Conservation (phyloP, 208 protist genomes). For the Zelonia costaricensis region DNA sequence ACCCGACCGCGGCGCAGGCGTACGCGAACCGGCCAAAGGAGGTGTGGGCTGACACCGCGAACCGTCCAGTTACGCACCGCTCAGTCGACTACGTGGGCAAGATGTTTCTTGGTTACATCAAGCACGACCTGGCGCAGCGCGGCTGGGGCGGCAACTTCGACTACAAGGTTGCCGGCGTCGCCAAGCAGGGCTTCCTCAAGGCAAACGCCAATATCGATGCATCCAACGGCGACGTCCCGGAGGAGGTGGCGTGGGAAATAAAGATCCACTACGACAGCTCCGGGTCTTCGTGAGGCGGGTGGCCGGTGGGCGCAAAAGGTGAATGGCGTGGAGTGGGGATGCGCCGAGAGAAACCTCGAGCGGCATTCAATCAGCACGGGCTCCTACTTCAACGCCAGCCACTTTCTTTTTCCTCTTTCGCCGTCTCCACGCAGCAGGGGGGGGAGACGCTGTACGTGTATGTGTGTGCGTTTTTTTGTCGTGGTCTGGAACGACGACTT, state of each 20-base stretch:
- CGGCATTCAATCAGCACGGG: neutral
- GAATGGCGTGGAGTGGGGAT: neutral
- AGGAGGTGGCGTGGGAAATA: conserved; percentile 62
- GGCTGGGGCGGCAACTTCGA: conserved; percentile 86
- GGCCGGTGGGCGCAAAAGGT: neutral
- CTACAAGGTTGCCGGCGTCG: conserved; percentile 78
- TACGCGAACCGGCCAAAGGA: conserved; percentile 41
- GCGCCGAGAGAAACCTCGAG: no score
- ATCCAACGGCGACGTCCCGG: conserved; percentile 34
- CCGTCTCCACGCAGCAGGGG: no score
- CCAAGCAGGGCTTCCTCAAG: conserved; percentile 74
- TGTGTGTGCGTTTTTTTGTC: neutral
- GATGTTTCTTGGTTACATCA: conserved; percentile 83
- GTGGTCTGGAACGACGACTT: no score
- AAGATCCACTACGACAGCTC: conserved; percentile 76
- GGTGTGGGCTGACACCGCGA: conserved; percentile 67
- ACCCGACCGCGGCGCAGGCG: conserved; percentile 25
- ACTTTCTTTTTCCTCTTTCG: neutral
- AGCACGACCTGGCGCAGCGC: conserved; percentile 57
- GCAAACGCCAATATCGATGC: conserved; percentile 64
- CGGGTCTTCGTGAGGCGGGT: conserved; percentile 8
- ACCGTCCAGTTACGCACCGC: conserved; percentile 55
- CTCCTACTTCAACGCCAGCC: neutral
- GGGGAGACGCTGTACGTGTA: neutral
- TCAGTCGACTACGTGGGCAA: conserved; percentile 84